Evolutionary conservation across 2,329 filamentous ascomycete species (phyloP).

Genomic region (Metarhizium anisopliae): DNA sequence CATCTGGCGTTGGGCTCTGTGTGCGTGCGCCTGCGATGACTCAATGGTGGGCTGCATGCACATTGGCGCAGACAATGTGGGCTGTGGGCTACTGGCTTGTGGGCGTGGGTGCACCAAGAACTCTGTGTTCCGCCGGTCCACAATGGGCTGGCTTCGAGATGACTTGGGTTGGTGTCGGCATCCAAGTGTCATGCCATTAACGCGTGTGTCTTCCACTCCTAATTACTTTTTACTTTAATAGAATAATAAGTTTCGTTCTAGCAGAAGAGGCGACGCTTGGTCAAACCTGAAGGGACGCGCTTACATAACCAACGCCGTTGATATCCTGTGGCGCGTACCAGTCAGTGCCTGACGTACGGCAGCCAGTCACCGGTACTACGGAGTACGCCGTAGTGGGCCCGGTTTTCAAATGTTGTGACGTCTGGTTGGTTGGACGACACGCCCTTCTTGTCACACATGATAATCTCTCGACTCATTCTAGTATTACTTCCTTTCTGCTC

Average conservation of each 20-base stretch:
- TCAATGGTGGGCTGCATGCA: not conserved
- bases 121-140: too few species aligned
- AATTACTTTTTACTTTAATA: too few species aligned
- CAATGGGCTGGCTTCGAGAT: too few species aligned
- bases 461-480: not conserved
- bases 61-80: not conserved
- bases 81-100: not conserved
- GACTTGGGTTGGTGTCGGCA: too few species aligned
- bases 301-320: not conserved
- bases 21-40: conserved; percentile 1
- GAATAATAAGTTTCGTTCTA: too few species aligned
- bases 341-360: not conserved
- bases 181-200: too few species aligned
- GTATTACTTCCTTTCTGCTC: not conserved
- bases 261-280: too few species aligned
- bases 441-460: not conserved
- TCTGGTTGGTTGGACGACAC: not conserved
- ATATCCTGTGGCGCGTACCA: not conserved
- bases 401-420: not conserved
- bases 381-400: too few species aligned
- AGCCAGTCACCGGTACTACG: not conserved
- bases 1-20: not conserved
- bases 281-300: not conserved
- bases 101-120: too few species aligned
- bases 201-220: too few species aligned